Evolutionary conservation across 148 eudicot species (phyloP).

Genomic region (Nepenthes mirabilis): DNA sequence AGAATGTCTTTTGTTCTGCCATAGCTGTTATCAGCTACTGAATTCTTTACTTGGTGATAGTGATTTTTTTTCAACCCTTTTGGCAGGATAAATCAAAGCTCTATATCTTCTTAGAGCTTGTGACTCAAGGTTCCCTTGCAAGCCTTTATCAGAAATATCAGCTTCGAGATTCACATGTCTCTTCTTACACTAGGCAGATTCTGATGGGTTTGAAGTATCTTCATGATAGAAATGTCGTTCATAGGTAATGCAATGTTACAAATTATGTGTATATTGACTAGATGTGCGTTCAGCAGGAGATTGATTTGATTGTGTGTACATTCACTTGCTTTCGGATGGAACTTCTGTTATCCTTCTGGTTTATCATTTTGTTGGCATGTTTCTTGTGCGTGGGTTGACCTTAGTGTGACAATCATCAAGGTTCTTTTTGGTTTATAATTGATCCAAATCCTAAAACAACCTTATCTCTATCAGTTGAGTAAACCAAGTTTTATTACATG

Average conservation of each 20-base stretch:
- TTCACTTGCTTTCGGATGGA: too few relatives aligned
- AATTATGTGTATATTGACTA: too few relatives aligned
- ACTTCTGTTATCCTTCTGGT: too few relatives aligned
- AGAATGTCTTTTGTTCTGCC: not conserved
- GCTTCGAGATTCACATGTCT: slow-evolving; percentile 60
- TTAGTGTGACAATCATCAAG: too few relatives aligned
- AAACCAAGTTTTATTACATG: too few relatives aligned
- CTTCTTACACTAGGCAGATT: slow-evolving; percentile 84
- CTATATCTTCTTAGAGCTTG: slow-evolving; percentile 88
- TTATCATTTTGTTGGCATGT: too few relatives aligned
- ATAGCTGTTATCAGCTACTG: not conserved
- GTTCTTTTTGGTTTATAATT: too few relatives aligned
- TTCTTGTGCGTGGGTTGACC: too few relatives aligned
- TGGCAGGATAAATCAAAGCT: slow-evolving; percentile 64
- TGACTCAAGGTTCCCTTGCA: slow-evolving; percentile 66
- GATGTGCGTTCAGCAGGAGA: too few relatives aligned
- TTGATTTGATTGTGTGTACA: too few relatives aligned
- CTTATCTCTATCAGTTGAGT: too few relatives aligned
- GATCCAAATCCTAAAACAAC: too few relatives aligned
- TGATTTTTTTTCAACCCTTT: slow-evolving; percentile 1
- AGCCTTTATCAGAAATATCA: slow-evolving; percentile 49
- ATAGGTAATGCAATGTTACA: slow-evolving; percentile 38
- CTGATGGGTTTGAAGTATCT: slow-evolving; percentile 86
- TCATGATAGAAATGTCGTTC: slow-evolving; percentile 74
- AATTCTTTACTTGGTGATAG: not conserved